These are phyloP conservation scores for Candolleomyces eurysporus DNA, from an alignment of 768 basidiomycete genomes.

Conservation along the genomic window DNA sequence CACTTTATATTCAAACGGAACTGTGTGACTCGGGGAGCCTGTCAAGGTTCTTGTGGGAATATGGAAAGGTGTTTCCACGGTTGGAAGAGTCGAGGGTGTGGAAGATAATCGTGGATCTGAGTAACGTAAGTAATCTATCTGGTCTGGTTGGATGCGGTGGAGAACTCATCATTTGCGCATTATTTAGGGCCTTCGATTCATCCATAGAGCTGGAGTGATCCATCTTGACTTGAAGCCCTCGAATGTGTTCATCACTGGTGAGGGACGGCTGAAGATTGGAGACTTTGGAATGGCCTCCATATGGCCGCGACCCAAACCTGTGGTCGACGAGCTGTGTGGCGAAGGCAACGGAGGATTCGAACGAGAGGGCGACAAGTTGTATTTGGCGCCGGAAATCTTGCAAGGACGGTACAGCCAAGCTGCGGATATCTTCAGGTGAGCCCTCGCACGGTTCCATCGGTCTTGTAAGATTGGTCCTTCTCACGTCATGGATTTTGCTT, in stretches of 20 bases:
- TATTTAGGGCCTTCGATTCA: slow-evolving; percentile 77
- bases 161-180: slow-evolving; percentile 8
- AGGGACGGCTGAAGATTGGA: slow-evolving; percentile 92
- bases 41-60: slow-evolving; percentile 86
- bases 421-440: slow-evolving; percentile 96
- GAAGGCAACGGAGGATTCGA: slow-evolving; percentile 62
- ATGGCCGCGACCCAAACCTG: slow-evolving; percentile 62
- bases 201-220: slow-evolving; percentile 85
- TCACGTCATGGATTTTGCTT: slow-evolving; percentile 32
- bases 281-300: slow-evolving; percentile 99
- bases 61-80: slow-evolving; percentile 78
- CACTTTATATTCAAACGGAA: slow-evolving; percentile 90
- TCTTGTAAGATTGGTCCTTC: slow-evolving; percentile 23
- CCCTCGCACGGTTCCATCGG: slow-evolving; percentile 32
- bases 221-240: slow-evolving; percentile 98
- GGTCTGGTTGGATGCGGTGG: slow-evolving; percentile 25
- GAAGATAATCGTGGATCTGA: slow-evolving; percentile 92
- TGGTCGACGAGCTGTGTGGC: slow-evolving; percentile 9
- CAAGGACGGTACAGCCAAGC: slow-evolving; percentile 89
- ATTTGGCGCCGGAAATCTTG: slow-evolving; percentile 94
- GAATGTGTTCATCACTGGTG: slow-evolving; percentile 87
- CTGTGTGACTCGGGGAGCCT: slow-evolving; percentile 93
- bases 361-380: slow-evolving; percentile 95
- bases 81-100: slow-evolving; percentile 93
- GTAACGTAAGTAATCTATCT: slow-evolving; percentile 62